phyloP scores from a whole-genome alignment of 164 flowering plant species.

The Berberis vulgaris region DNA sequence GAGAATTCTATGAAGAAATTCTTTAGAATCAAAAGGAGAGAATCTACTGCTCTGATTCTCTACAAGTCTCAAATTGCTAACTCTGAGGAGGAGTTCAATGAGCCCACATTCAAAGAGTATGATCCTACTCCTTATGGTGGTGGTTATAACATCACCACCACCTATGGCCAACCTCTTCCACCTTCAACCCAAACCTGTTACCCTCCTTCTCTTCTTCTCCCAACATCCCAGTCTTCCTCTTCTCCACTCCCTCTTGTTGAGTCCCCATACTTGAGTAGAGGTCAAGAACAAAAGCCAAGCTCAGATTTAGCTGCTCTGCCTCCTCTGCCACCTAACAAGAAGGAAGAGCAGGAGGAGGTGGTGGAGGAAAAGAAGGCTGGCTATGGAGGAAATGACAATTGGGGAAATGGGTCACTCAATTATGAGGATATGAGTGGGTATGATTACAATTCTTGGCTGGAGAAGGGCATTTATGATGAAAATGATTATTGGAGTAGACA shows the following conservation, averaged over 20 bases:
- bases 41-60: too few relatives aligned
- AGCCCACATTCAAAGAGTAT: constrained; percentile 40
- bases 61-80: too few relatives aligned
- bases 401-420: background rate
- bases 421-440: background rate
- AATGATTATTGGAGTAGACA: constrained; percentile 11
- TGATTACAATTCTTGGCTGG: constrained; percentile 10
- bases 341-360: too few relatives aligned
- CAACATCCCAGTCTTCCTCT: constrained; percentile 5
- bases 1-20: too few relatives aligned
- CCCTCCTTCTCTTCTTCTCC: constrained; percentile 24
- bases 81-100: constrained; percentile 15
- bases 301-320: background rate
- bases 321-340: background rate
- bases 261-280: constrained; percentile 16
- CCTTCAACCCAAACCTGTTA: constrained; percentile 62
- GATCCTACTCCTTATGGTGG: constrained; percentile 78
- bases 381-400: background rate
- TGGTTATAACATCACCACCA: constrained; percentile 44
- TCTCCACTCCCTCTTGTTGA: background rate
- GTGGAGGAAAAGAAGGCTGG: too few relatives aligned
- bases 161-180: constrained; percentile 68
- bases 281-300: background rate
- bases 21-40: too few relatives aligned
- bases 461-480: constrained; percentile 2